Percentiles rank a stretch among this genome's conserved stretches.
Conservation (phyloP, 208 protist genomes). For the Acanthamoeba sp. region DNA sequence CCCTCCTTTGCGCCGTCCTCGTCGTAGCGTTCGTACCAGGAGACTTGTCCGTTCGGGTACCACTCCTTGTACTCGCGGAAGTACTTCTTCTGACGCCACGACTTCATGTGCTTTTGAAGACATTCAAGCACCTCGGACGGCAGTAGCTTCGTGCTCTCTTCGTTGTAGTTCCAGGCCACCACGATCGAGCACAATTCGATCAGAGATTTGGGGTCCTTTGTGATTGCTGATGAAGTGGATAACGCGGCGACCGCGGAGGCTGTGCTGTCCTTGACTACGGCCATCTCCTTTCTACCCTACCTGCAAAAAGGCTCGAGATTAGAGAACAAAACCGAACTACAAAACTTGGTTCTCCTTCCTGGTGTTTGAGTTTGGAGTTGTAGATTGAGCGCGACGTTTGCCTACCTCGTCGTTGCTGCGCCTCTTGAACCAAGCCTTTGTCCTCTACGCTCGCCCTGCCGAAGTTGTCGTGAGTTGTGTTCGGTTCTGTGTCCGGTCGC, state of each 20-base stretch:
- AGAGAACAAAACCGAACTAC: too few species aligned
- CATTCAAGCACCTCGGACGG: not conserved
- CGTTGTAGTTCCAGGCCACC: slow-evolving; percentile 13
- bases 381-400: not conserved
- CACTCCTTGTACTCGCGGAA: slow-evolving; percentile 27
- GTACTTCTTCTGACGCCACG: not conserved
- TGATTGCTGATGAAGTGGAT: not conserved
- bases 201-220: not conserved
- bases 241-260: not conserved
- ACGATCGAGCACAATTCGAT: not conserved
- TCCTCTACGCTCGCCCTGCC: too few species aligned
- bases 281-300: not conserved
- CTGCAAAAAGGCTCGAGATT: too few species aligned
- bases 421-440: too few species aligned
- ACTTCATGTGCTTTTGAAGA: not conserved
- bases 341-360: too few species aligned
- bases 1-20: not conserved
- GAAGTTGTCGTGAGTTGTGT: too few species aligned
- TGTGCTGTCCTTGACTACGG: not conserved
- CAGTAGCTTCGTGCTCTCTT: not conserved
- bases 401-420: not conserved
- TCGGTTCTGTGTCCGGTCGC: too few species aligned
- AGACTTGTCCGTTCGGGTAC: not conserved
- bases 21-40: slow-evolving; percentile 4
- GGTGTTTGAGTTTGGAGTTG: too few species aligned